Percentiles rank a stretch among this genome's conserved stretches.
phyloP scores from a whole-genome alignment of 2,329 filamentous ascomycete genomes.

The Gaeumannomyces sp. region DNA sequence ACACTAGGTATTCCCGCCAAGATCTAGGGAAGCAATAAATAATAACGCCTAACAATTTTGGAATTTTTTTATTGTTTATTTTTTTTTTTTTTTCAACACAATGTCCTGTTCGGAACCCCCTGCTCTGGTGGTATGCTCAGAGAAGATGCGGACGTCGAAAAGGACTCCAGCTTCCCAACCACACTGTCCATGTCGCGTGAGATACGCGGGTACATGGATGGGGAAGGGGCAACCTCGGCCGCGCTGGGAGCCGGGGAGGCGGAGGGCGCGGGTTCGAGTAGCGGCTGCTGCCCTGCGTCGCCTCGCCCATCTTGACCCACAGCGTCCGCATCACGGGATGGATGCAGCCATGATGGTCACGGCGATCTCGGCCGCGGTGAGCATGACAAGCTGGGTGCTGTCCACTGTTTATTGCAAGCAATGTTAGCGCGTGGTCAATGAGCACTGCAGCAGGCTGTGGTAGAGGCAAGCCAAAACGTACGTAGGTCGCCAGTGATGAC shows the following conservation, averaged over 20 bases:
- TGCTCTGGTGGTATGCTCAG: neutral
- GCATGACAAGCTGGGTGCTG: conserved; percentile 12
- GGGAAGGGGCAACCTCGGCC: neutral
- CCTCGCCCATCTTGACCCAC: neutral
- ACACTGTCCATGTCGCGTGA: neutral
- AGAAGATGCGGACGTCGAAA: neutral
- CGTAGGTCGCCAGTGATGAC: conserved; percentile 12
- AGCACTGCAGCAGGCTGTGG: neutral
- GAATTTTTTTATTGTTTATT: neutral
- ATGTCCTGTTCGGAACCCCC: neutral
- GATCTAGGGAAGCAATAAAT: neutral
- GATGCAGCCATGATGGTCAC: conserved; percentile 16
- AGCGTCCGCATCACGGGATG: conserved; percentile 14
- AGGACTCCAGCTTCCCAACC: neutral
- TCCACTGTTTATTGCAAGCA: conserved; percentile 1
- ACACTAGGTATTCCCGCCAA: no score
- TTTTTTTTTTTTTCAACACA: neutral
- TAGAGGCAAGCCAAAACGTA: neutral
- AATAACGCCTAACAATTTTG: neutral
- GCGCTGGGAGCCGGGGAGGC: neutral
- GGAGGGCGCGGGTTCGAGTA: no score
- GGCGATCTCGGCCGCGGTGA: conserved; percentile 13
- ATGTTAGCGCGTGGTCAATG: neutral
- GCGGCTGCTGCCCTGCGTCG: neutral
- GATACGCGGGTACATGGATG: neutral